A percentile compares a stretch with the other conserved stretches of the same genome.
Conservation (phyloP, 106 monocot species). For the Dendrobium officinale region DNA sequence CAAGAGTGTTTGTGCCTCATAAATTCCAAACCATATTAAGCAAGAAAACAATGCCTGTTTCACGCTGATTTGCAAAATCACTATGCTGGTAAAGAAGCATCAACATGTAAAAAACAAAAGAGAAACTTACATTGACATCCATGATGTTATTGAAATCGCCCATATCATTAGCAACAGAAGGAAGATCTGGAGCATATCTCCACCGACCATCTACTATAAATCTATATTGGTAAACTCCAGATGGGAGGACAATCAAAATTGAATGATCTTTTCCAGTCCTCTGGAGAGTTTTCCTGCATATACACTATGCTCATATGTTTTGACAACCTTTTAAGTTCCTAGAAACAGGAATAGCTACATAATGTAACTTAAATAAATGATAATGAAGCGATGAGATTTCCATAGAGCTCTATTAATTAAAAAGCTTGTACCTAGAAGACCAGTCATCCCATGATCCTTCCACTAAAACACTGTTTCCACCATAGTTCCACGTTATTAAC, state of each 20-base stretch:
- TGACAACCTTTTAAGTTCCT: not conserved
- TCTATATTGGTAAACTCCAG: slow-evolving; percentile 69
- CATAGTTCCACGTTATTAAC: slow-evolving; percentile 73
- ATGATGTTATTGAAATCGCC: slow-evolving; percentile 52
- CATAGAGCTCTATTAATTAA: not conserved
- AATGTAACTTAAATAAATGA: not conserved
- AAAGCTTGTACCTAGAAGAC: slow-evolving; percentile 52
- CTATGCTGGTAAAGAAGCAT: not conserved
- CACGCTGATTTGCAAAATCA: not conserved
- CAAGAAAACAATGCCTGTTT: not conserved
- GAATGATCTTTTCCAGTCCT: slow-evolving; percentile 80
- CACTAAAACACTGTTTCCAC: slow-evolving; percentile 63
- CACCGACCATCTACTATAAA: slow-evolving; percentile 77
- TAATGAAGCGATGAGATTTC: not conserved
- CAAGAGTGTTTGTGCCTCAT: not conserved
- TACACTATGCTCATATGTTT: not conserved
- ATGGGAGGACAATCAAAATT: slow-evolving; percentile 68
- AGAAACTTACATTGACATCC: slow-evolving; percentile 65
- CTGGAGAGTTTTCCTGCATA: slow-evolving; percentile 63
- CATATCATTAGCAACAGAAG: slow-evolving; percentile 47
- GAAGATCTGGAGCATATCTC: slow-evolving; percentile 61
- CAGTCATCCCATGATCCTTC: slow-evolving; percentile 99
- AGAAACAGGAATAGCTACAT: not conserved
- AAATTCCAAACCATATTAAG: not conserved
- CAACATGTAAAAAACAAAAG: not conserved